Evolutionary conservation across 345 rosid genomes (phyloP).

Genomic region (Isatis tinctoria): DNA sequence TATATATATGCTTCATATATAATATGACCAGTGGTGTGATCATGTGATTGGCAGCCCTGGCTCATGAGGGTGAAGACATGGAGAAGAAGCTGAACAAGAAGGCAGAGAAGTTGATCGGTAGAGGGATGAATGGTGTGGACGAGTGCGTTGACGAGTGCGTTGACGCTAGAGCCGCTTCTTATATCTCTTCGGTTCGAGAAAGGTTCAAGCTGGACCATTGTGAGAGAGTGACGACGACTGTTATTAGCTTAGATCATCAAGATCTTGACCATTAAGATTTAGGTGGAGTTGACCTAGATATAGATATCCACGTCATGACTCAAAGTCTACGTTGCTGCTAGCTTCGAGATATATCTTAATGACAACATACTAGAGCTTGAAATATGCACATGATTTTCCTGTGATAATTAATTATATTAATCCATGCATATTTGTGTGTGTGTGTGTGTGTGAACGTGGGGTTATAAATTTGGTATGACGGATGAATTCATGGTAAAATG

Average conservation of each 20-base stretch:
- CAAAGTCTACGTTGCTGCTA: background rate
- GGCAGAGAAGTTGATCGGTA: conserved; percentile 13
- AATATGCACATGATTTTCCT: background rate
- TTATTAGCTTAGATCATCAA: conserved; percentile 19
- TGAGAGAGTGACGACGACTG: conserved; percentile 28
- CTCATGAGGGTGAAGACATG: conserved; percentile 5
- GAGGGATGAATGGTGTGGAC: conserved; percentile 9
- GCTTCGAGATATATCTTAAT: background rate
- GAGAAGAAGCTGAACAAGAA: conserved; percentile 18
- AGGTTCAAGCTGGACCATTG: conserved; percentile 26
- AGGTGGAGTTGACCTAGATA: background rate
- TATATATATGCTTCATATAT: background rate
- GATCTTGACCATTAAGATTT: conserved; percentile 5
- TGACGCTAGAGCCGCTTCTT: conserved; percentile 32
- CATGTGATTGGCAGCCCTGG: conserved; percentile 15
- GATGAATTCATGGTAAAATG: background rate
- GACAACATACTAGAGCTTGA: background rate
- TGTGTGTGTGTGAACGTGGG: too few species aligned
- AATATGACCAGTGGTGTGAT: background rate
- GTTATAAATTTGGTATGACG: background rate
- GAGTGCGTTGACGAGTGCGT: conserved; percentile 33
- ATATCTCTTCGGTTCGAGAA: conserved; percentile 33
- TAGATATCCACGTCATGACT: background rate
- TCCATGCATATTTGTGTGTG: too few species aligned
- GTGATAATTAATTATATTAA: background rate